phyloP scores from a whole-genome alignment of 73 alveolate genomes.

The Paramecium primaurelia region DNA sequence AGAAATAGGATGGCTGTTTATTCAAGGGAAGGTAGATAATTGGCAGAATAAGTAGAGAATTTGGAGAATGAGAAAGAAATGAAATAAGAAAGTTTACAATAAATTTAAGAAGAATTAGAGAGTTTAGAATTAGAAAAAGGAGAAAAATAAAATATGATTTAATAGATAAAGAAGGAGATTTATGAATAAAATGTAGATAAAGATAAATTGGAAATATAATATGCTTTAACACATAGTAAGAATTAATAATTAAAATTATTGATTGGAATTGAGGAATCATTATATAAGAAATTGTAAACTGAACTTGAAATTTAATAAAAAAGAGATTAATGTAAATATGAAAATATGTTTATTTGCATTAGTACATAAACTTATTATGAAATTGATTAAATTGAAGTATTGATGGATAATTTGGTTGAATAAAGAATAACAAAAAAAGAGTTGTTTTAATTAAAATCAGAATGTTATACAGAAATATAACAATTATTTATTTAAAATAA shows the following conservation, averaged over 20 bases:
- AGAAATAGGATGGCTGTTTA: slow-evolving; percentile 24
- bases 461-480: not conserved
- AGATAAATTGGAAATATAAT: not conserved
- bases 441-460: not conserved
- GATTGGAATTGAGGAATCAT: slow-evolving; percentile 19
- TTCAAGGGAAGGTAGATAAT: not conserved
- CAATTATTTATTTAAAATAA: not conserved
- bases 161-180: not conserved
- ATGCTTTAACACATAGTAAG: not conserved
- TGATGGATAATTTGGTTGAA: not conserved
- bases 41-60: slow-evolving; percentile 15
- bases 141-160: not conserved
- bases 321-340: slow-evolving; percentile 2
- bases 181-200: not conserved
- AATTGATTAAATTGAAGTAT: not conserved
- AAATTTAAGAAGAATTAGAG: not conserved
- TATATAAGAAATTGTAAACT: not conserved
- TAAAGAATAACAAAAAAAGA: not conserved
- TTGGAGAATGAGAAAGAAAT: not conserved
- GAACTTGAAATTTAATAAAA: not conserved
- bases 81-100: not conserved
- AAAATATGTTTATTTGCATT: not conserved
- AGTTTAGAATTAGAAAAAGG: slow-evolving; percentile 24
- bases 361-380: not conserved
- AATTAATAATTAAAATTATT: not conserved